Evolutionary conservation across 179 eudicot genomes (phyloP).

Genomic region (Spinacia oleracea): DNA sequence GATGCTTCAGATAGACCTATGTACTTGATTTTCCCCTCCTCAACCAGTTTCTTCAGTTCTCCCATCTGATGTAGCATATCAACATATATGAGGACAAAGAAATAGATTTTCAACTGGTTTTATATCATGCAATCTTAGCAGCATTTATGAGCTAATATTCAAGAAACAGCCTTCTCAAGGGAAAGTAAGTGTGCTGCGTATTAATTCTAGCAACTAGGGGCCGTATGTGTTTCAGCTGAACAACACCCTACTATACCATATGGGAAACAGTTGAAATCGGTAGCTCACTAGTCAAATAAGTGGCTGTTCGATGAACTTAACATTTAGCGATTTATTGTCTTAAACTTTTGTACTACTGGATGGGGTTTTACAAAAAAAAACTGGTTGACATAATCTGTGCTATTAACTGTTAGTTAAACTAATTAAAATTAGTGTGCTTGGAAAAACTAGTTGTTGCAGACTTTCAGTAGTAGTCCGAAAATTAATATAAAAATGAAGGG

Average conservation of each 20-base stretch:
- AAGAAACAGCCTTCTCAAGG: neutral
- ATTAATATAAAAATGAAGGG: too few species aligned
- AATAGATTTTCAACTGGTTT: neutral
- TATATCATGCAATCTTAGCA: neutral
- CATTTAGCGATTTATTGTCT: neutral
- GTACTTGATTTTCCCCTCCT: slow-evolving; percentile 52
- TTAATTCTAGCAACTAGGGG: neutral
- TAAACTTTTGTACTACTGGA: too few species aligned
- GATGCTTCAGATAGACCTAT: slow-evolving; percentile 61
- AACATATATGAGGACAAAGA: neutral
- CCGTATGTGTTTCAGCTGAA: neutral
- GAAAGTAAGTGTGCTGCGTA: neutral
- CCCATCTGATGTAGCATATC: slow-evolving; percentile 33
- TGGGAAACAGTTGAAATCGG: too few species aligned
- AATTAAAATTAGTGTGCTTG: neutral
- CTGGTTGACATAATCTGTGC: neutral
- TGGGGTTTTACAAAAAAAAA: neutral
- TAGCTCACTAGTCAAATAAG: too few species aligned
- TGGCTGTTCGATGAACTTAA: neutral
- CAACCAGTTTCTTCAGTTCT: slow-evolving; percentile 47
- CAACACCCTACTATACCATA: neutral
- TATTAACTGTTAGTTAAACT: neutral
- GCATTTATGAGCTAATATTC: neutral
- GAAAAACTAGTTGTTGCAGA: too few species aligned
- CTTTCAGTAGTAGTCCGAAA: too few species aligned